Base-by-base conservation (phyloP, 345 rosid species). In the Chamaenerion angustifolium region DNA sequence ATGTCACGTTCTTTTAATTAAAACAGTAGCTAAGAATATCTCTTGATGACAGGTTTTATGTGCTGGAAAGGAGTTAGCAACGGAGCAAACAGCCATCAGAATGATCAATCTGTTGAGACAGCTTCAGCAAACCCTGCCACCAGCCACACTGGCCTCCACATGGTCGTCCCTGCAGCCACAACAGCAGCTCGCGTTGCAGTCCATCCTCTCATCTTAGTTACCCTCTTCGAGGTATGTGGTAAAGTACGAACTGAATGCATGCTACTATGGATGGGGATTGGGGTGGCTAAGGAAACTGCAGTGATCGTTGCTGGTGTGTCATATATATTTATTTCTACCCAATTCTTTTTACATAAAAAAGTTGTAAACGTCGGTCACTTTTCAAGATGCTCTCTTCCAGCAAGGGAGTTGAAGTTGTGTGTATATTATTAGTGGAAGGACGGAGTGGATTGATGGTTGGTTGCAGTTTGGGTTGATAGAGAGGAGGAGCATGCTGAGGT, bases 151-250 rank as follows among this genome's bases (percentile, higher is more conserved):
- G 75, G 95, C 95, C 44, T 79, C 92, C n/a, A 85, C 96, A 27
- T 81, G 85, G 95, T 81, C 96, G 45, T 59, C 88, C 47, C 66
- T 93, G 76, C 88, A 82, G 61, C 99, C 99, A 1, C 95, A 93
- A 64, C 99, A 93, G 49, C 96, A 85, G 71, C 76, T 85, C 45
- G 88, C 90, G 0, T 68, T 93, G 66, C 99, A 93, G 61, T 67
- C 99, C 51, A 80, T 88, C 74, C 99, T 93, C 65, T 77, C 95
- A 5, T 77, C 86, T 3, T 85, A 71, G 37, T 31, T 31, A 31
- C 10, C 37, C 37, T 31, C 37, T 31, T 7, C 37, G 8, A 31
- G 37, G 37, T 31, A 31, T 31, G 25, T 31, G 10, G 7, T 31
- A 31, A 31, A 31, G 37, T 31, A 3, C 3, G 37, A 31, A 31